phyloP scores from a whole-genome alignment of 495 filamentous ascomycete species.

The Lasiosphaeriaceae sp. region DNA sequence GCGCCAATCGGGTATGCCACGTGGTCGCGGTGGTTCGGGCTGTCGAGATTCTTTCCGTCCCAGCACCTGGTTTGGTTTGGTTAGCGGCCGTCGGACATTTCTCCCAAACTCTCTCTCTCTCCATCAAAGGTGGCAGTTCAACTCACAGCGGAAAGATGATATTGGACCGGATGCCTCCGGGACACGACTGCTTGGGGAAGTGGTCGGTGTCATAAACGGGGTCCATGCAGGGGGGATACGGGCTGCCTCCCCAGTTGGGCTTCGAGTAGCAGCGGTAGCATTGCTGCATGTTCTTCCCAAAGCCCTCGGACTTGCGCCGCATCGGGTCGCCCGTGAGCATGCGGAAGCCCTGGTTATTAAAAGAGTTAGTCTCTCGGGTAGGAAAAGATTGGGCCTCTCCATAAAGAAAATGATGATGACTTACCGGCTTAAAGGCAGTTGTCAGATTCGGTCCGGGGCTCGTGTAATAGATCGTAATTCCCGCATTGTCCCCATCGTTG shows the following conservation, averaged over 20 bases:
- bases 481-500: constrained; percentile 30
- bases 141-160: constrained; percentile 38
- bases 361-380: no score
- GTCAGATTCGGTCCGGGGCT: constrained; percentile 29
- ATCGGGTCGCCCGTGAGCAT: constrained; percentile 27
- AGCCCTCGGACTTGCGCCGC: constrained; percentile 14
- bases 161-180: constrained; percentile 36
- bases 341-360: constrained; percentile 18
- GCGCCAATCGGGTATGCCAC: constrained; percentile 29
- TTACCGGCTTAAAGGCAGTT: constrained; percentile 35
- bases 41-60: constrained; percentile 31
- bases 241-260: constrained; percentile 30
- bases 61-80: no score
- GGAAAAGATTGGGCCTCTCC: background rate
- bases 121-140: background rate
- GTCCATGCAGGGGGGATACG: constrained; percentile 27
- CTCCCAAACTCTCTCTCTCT: no score
- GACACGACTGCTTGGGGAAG: constrained; percentile 23
- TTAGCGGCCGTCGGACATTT: background rate
- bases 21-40: constrained; percentile 34
- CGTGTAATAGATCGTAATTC: constrained; percentile 42
- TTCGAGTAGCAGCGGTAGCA: constrained; percentile 36
- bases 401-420: constrained; percentile 6
- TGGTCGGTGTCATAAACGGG: constrained; percentile 24
- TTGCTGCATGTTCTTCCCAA: constrained; percentile 27